Conservation (phyloP, 1,284 basidiomycete genomes). For the Ustilago sp. region DNA sequence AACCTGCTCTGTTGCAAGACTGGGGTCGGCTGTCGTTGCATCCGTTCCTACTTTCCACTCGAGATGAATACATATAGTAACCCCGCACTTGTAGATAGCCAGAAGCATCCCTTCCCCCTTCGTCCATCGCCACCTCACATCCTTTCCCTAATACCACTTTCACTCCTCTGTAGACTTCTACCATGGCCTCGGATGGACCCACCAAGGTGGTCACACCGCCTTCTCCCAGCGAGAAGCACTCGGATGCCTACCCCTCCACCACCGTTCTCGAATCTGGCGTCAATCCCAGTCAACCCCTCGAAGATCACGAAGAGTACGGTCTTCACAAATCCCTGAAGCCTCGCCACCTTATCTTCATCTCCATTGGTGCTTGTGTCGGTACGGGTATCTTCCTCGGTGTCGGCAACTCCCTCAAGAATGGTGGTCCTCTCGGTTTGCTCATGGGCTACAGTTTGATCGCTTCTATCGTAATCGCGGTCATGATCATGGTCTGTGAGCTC, state of each 20-base stretch:
- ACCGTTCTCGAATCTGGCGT: slow-evolving; percentile 14
- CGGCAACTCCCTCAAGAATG: slow-evolving; percentile 73
- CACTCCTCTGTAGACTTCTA: neutral
- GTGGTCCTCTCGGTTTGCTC: slow-evolving; percentile 70
- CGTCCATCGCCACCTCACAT: neutral
- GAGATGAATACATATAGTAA: slow-evolving; percentile 1
- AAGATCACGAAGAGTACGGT: slow-evolving; percentile 55
- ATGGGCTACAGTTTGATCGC: slow-evolving; percentile 68
- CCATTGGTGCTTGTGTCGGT: slow-evolving; percentile 36
- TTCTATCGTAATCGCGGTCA: slow-evolving; percentile 46
- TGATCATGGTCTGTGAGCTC: slow-evolving; percentile 71
- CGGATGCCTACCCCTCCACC: neutral
- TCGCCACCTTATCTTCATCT: slow-evolving; percentile 34
- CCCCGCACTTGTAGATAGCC: slow-evolving; percentile 2
- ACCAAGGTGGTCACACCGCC: slow-evolving; percentile 8
- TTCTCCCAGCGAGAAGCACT: slow-evolving; percentile 16
- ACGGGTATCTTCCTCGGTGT: slow-evolving; percentile 77
- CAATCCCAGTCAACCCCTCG: slow-evolving; percentile 3
- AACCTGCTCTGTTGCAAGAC: neutral
- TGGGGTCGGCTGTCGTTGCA: neutral
- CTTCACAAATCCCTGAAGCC: slow-evolving; percentile 68
- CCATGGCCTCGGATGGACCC: slow-evolving; percentile 3
- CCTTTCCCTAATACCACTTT: neutral
- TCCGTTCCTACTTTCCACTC: slow-evolving; percentile 4
- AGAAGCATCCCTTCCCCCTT: neutral